phyloP scores from a whole-genome alignment of 768 basidiomycete genomes.

The button mushroom (Agaricus bisporus) region DNA sequence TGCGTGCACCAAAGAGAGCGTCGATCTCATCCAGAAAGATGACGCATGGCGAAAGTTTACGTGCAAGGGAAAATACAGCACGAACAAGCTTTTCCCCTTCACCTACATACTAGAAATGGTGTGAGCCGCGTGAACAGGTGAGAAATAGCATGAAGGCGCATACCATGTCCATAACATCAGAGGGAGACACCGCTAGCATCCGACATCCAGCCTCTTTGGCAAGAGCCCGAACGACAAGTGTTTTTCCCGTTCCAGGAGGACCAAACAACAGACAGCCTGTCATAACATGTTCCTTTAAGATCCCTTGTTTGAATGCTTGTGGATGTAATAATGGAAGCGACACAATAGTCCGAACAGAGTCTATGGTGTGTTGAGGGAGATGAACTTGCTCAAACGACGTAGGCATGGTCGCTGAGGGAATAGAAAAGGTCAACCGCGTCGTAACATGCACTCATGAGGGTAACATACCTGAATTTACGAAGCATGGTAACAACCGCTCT shows the following conservation, averaged over 20 bases:
- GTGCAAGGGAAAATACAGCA: slow-evolving; percentile 83
- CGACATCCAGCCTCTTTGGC: slow-evolving; percentile 92
- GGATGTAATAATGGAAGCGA: slow-evolving; percentile 86
- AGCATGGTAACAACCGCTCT: slow-evolving; percentile 72
- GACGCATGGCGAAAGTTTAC: slow-evolving; percentile 83
- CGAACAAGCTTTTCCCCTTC: slow-evolving; percentile 89
- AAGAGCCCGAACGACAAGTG: slow-evolving; percentile 80
- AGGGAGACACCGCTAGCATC: slow-evolving; percentile 87
- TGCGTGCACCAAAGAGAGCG: slow-evolving; percentile 83
- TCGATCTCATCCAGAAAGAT: slow-evolving; percentile 95
- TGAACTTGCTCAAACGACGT: slow-evolving; percentile 88
- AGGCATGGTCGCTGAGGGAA: slow-evolving; percentile 48
- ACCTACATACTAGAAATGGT: slow-evolving; percentile 61
- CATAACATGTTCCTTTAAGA: slow-evolving; percentile 88
- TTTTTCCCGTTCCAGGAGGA: slow-evolving; percentile 88
- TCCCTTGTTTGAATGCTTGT: slow-evolving; percentile 79
- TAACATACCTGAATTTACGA: slow-evolving; percentile 70
- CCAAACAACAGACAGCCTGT: slow-evolving; percentile 89
- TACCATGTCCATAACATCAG: slow-evolving; percentile 97
- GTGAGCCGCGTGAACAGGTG: slow-evolving; percentile 1
- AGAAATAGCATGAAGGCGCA: slow-evolving; percentile 6
- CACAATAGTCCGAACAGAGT: slow-evolving; percentile 87
- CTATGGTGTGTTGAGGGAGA: slow-evolving; percentile 82
- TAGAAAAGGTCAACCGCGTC: slow-evolving; percentile 3
- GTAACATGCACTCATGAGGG: background rate